Conservation (phyloP, 768 basidiomycete genomes). For the Termitomyces sp. region DNA sequence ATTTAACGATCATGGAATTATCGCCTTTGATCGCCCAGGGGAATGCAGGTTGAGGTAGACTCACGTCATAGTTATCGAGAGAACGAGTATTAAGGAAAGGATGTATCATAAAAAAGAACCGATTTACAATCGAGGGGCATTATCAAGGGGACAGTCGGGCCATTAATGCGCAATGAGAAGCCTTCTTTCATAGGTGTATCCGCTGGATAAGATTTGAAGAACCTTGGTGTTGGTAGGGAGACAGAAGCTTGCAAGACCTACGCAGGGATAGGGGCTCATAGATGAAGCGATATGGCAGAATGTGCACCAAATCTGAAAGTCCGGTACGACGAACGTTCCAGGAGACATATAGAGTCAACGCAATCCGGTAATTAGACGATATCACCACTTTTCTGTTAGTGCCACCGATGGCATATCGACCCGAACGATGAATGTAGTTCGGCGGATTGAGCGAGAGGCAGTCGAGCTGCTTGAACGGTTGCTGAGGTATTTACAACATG, state of each 20-base stretch:
- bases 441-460: background rate
- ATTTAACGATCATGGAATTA: background rate
- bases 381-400: background rate
- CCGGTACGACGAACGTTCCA: background rate
- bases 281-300: background rate
- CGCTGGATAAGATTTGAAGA: slow-evolving; percentile 2
- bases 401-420: background rate
- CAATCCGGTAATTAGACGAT: background rate
- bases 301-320: background rate
- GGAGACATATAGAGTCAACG: background rate
- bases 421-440: background rate
- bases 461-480: background rate
- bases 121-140: slow-evolving; percentile 3
- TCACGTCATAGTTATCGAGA: background rate
- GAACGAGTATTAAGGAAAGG: background rate
- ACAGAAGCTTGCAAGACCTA: background rate
- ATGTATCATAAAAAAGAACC: background rate
- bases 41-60: slow-evolving; percentile 4
- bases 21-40: background rate
- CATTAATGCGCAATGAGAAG: slow-evolving; percentile 6
- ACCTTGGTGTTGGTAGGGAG: background rate
- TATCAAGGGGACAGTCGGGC: background rate
- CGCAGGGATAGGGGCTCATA: background rate
- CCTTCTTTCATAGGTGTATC: background rate
- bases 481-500: background rate